These are phyloP conservation scores for Zygosaccharomyces sapae DNA, from an alignment of 1,139 yeast genomes.

Conservation along the genomic window DNA sequence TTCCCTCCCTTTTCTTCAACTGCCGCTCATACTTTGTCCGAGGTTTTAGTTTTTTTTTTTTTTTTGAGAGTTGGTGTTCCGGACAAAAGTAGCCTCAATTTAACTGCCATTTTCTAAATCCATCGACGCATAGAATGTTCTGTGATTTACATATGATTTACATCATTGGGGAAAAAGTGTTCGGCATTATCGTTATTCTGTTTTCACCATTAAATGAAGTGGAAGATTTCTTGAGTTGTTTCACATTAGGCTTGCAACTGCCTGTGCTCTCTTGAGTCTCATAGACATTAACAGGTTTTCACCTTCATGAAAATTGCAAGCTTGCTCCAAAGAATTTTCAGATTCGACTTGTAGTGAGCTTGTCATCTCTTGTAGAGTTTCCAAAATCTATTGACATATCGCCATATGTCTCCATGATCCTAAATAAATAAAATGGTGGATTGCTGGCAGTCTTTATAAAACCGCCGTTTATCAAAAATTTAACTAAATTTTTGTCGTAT, in stretches of 20 bases:
- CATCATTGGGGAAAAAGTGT: too few species aligned
- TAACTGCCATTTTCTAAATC: neutral
- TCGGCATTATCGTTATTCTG: too few species aligned
- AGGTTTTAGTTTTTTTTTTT: neutral
- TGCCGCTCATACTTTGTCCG: slow-evolving; percentile 6
- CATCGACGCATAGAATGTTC: neutral
- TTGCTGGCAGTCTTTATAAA: slow-evolving; percentile 10
- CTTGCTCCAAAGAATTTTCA: slow-evolving; percentile 10
- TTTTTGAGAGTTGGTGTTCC: neutral
- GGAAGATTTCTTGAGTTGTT: neutral
- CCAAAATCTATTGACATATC: slow-evolving; percentile 12
- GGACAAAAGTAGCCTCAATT: neutral
- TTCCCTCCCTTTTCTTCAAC: neutral
- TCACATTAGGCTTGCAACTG: neutral
- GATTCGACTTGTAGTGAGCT: slow-evolving; percentile 8
- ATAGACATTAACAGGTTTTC: slow-evolving; percentile 10
- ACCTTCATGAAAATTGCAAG: slow-evolving; percentile 9
- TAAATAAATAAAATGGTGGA: slow-evolving; percentile 13
- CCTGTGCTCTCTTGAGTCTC: slow-evolving; percentile 2
- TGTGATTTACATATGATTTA: neutral
- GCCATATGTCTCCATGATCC: slow-evolving; percentile 12
- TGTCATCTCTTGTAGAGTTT: slow-evolving; percentile 10
- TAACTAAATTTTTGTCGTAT: slow-evolving; percentile 10
- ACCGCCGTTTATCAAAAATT: slow-evolving; percentile 12
- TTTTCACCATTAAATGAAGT: too few species aligned